Evolutionary conservation across 768 basidiomycete species (phyloP), one percentile per base, ranked within the genome.

Genomic region (Glaciozyma antarctica): DNA sequence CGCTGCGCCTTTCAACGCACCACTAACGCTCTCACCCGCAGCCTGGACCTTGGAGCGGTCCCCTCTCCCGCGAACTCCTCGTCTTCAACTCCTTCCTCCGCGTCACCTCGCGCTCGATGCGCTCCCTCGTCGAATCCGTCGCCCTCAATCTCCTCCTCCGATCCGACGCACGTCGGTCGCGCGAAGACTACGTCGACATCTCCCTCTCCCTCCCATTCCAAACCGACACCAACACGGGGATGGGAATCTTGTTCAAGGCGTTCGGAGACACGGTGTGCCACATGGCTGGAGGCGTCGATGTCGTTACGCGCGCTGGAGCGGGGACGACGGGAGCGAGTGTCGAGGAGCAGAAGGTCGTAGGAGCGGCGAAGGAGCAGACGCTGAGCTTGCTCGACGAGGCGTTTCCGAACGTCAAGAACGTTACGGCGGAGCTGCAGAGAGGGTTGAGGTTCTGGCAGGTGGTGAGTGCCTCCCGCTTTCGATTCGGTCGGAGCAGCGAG

Each of bases 371-470:
- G 76, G 79, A 83, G 60, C 82, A 88, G 81, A 92, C 92, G 55
- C 82, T 97, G 51, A 88, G 87, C 68, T 86, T 94, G 71, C 88
- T 93, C 75, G 92, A 97, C 73, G 88, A 92, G 75, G 91, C 88
- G 62, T 97, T 98, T 44, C 83, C 86, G 24, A 91, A 89, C 26
- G 89, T 99, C 71, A 94, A 92, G 80, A 77, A 74, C 63, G 90
- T 93, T 5, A 85, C 86, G 78, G 79, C 79, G 66, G 94, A 98
- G 81, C 88, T 99, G 64, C 91, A 95, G 77, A 80, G 94, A 58
- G 94, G 94, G 9, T 97, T 99, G 81, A 81, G 94, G 74, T 99
- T 98, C 81, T 99, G 94, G 94, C 91, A 97, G 76, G 82, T 93
- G 77, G 93, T 95, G 75, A 79, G 91, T 84, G 1, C 28, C 28